Percentiles rank a stretch among this genome's conserved stretches.
These are phyloP conservation scores for Penicillium robsamsonii DNA, from an alignment of 495 filamentous ascomycete genomes.

Conservation along the genomic window DNA sequence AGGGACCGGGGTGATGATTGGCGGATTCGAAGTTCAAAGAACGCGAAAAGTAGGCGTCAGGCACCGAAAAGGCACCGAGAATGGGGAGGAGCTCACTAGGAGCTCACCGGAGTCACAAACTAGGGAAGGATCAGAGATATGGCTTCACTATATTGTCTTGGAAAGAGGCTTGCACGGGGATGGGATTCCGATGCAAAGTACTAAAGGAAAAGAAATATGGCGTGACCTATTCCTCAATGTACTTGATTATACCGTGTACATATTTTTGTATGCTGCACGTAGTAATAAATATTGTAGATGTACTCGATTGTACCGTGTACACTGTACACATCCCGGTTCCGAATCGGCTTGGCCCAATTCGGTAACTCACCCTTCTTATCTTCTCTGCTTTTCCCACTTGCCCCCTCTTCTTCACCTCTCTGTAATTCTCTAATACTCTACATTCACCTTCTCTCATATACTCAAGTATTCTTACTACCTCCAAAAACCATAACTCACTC, in stretches of 20 bases:
- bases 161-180: constrained; percentile 8
- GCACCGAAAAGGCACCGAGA: neutral
- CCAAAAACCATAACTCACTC: neutral
- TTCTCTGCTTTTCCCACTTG: constrained; percentile 21
- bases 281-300: neutral
- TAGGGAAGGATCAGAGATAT: constrained; percentile 32
- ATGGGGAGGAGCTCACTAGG: neutral
- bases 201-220: neutral
- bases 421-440: constrained; percentile 10
- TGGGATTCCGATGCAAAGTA: neutral
- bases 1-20: constrained; percentile 12
- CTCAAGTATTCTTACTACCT: neutral
- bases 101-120: constrained; percentile 31
- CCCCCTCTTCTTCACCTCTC: constrained; percentile 17
- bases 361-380: constrained; percentile 18
- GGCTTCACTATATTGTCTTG: constrained; percentile 14
- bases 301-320: neutral
- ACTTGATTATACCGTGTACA: constrained; percentile 11
- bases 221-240: neutral
- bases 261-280: no score
- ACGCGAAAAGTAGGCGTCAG: neutral
- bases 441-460: constrained; percentile 9
- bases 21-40: neutral
- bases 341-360: constrained; percentile 20
- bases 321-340: constrained; percentile 9